Base-by-base conservation (phyloP, 1,139 yeast species). In the Hyphopichia khmerensis region DNA sequence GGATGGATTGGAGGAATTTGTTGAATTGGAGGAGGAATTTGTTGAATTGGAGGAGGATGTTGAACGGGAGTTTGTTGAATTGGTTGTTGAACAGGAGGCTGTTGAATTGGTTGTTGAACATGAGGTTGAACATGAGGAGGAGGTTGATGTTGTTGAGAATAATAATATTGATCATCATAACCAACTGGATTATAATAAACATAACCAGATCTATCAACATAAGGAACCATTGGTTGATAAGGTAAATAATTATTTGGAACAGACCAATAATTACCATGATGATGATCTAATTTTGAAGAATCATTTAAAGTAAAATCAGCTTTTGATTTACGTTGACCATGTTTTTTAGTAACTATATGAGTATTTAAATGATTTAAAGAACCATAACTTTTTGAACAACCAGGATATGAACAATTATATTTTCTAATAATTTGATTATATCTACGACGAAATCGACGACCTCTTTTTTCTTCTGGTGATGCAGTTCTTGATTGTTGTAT, bases 291-390 rank as follows among this genome's bases (percentile, higher is more conserved):
- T 14, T 13, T n/a, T 29, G 10, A 34, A 23, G 30, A 21, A 14
- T 56, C 59, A 27, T 53, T 47, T 32, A 48, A 43, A 39, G 62
- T 66, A 59, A 85, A 86, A 57, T 86, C 93, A 27, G 82, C 81
- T 35, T 88, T 87, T 29, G 77, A 69, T 46, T 88, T 77, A 50
- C 87, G 77, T 41, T 73, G 75, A 7, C 95, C 95, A 57, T 86
- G 95, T 39, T 76, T 78, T 51, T 86, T 87, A 56, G 86, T 77
- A 4, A 79, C 75, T 17, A 86, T 83, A 58, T 86, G 95, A 13
- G 91, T 86, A 59, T 86, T 86, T 40, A 86, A 66, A 60, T 86
- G 95, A 60, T 86, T 86, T 40, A 86, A 66, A 18, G 89, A 82
- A 2, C 95, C 95, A 57, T 86, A 86, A 40, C 85, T 80, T 62